A percentile compares a stretch with the other conserved stretches of the same genome.
Conservation (phyloP, 768 basidiomycete species). For the Kwoniella europaea region DNA sequence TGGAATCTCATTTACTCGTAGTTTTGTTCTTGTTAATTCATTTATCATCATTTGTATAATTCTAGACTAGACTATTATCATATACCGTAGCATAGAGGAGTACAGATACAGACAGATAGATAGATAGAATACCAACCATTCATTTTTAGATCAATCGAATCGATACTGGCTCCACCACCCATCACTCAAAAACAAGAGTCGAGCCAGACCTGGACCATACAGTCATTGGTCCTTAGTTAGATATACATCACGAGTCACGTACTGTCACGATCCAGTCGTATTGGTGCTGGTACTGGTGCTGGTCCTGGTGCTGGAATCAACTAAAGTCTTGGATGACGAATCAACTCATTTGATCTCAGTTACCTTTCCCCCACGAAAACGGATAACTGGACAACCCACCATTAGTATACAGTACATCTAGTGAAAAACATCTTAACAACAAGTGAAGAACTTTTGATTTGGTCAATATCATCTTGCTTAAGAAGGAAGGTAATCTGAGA, state of each 20-base stretch:
- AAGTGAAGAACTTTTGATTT: too few species aligned
- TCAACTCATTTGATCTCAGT: not conserved
- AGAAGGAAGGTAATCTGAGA: too few species aligned
- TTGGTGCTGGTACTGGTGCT: not conserved
- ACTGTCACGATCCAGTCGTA: not conserved
- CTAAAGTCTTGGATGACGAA: not conserved
- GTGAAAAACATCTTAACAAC: not conserved
- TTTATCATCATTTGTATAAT: too few species aligned
- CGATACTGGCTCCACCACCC: not conserved
- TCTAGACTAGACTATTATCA: not conserved
- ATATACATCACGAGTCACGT: not conserved
- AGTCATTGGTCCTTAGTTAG: not conserved
- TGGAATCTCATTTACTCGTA: too few species aligned
- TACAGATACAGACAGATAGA: not conserved
- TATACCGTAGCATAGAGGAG: not conserved
- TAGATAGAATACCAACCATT: not conserved
- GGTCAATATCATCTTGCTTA: too few species aligned
- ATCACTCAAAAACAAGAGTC: not conserved
- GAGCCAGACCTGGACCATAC: not conserved
- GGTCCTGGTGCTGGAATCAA: not conserved
- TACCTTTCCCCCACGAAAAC: too few species aligned
- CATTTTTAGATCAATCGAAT: not conserved
- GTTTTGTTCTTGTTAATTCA: too few species aligned
- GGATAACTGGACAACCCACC: not conserved
- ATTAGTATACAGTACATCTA: not conserved